Base-by-base conservation (phyloP, 306 rosid species). In the Citrullus amarus region DNA sequence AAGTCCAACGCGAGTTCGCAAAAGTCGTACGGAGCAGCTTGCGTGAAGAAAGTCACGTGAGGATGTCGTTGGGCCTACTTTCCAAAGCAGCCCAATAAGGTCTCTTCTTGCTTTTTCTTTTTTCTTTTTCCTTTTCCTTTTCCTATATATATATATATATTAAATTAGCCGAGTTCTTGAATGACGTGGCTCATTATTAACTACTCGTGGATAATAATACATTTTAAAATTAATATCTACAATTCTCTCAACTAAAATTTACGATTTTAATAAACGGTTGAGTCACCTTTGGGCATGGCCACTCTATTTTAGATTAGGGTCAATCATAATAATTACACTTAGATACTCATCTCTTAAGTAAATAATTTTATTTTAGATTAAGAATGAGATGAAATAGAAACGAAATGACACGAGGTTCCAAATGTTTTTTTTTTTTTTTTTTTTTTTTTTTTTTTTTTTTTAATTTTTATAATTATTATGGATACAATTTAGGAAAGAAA, bases 21-120 rank as follows among this genome's bases (percentile, higher is more conserved):
- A 50, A 53, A 73, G 78, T 73, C 78, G 78, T 73, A 73, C 78
- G 78, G 78, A 74, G 8, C 43, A 17, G 63, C 18, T 74, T 34
- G 78, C 6, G 63, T 17, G 63, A 51, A 36, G 77, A 34, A 11
- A 54, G 78, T 74, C 78, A 74, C 78, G 78, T 74, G 78, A 74
- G 50, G 50, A 8, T 74, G 78, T 74, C 62, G 48, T 22, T 51
- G 46, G 61, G 78, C 61, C 78, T 28, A 30, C 78, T 16, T 72
- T 48, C 41, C 6, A 12, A 25, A 69, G 44, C 43, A 72, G 25
- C 77, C 77, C 77, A 72, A 71, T 71, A 25, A 39, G 56, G 51
- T 43, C 16, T 17, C 54, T n/a, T 39, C 30, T 9, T 41, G 1
- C 1, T n/a, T 68, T 67, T 12, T 13, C 8, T 0, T 8, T 65